phyloP scores from a whole-genome alignment of 1,139 yeast species.

The Hemisphaericaspora subhashii region DNA sequence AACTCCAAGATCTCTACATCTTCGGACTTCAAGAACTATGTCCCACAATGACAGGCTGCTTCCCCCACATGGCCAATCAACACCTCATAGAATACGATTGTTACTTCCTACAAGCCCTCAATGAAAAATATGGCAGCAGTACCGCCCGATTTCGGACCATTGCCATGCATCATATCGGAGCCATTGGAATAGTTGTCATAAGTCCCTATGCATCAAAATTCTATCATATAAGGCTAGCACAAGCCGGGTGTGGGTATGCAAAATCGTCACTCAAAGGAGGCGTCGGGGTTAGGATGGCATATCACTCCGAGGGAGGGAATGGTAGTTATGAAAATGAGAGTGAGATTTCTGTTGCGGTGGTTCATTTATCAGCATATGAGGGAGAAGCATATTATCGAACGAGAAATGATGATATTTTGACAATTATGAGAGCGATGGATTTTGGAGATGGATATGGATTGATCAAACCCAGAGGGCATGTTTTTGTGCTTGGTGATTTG shows the following conservation, averaged over 20 bases:
- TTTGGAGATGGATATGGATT: conserved; percentile 62
- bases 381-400: conserved; percentile 48
- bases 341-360: conserved; percentile 61
- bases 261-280: conserved; percentile 76
- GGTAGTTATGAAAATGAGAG: conserved; percentile 24
- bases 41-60: conserved; percentile 62
- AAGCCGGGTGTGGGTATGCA: conserved; percentile 55
- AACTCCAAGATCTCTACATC: conserved; percentile 49
- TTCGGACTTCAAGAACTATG: conserved; percentile 79
- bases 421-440: conserved; percentile 53
- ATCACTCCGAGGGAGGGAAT: conserved; percentile 23
- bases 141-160: conserved; percentile 43
- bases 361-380: conserved; percentile 79
- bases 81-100: conserved; percentile 43
- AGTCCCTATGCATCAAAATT: conserved; percentile 43
- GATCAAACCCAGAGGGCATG: conserved; percentile 56
- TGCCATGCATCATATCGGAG: conserved; percentile 57
- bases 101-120: conserved; percentile 41
- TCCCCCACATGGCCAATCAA: conserved; percentile 35
- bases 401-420: conserved; percentile 54
- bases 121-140: conserved; percentile 26
- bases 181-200: conserved; percentile 61
- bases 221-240: conserved; percentile 26
- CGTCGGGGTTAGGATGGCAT: conserved; percentile 54
- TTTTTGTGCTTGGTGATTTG: conserved; percentile 79